Percentiles rank a stretch among this genome's conserved stretches.
phyloP scores from a whole-genome alignment of 805 yeast species.

The Komagataella mondaviorum region DNA sequence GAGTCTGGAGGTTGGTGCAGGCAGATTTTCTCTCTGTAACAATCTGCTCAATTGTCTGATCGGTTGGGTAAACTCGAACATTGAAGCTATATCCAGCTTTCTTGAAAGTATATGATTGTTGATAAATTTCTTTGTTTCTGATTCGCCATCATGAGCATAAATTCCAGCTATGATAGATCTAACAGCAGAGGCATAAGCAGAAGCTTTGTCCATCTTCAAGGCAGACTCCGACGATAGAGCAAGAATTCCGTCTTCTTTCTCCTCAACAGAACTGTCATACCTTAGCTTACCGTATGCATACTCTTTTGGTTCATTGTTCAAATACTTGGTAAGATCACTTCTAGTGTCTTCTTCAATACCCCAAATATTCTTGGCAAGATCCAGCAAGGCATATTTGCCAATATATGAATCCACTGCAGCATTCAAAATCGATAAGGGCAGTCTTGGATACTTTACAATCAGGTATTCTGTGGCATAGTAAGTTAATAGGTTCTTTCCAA shows the following conservation, averaged over 20 bases:
- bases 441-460: slow-evolving; percentile 71
- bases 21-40: slow-evolving; percentile 62
- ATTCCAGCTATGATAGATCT: slow-evolving; percentile 77
- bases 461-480: slow-evolving; percentile 68
- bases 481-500: slow-evolving; percentile 68
- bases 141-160: slow-evolving; percentile 60
- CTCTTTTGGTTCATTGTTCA: slow-evolving; percentile 55
- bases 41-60: slow-evolving; percentile 70
- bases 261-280: slow-evolving; percentile 18
- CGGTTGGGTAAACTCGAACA: slow-evolving; percentile 78
- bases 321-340: slow-evolving; percentile 48
- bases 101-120: slow-evolving; percentile 69
- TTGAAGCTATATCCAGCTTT: slow-evolving; percentile 54
- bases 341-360: slow-evolving; percentile 74
- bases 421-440: slow-evolving; percentile 69
- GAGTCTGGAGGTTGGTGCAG: slow-evolving; percentile 66
- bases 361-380: slow-evolving; percentile 59
- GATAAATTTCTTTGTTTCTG: slow-evolving; percentile 55
- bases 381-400: slow-evolving; percentile 50
- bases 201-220: slow-evolving; percentile 11
- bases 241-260: slow-evolving; percentile 37
- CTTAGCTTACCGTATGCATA: slow-evolving; percentile 61
- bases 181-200: slow-evolving; percentile 55
- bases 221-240: slow-evolving; percentile 26
- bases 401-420: slow-evolving; percentile 67